Conservation (phyloP, 2,329 filamentous ascomycete species). For the Decorospora gaudefroyi region DNA sequence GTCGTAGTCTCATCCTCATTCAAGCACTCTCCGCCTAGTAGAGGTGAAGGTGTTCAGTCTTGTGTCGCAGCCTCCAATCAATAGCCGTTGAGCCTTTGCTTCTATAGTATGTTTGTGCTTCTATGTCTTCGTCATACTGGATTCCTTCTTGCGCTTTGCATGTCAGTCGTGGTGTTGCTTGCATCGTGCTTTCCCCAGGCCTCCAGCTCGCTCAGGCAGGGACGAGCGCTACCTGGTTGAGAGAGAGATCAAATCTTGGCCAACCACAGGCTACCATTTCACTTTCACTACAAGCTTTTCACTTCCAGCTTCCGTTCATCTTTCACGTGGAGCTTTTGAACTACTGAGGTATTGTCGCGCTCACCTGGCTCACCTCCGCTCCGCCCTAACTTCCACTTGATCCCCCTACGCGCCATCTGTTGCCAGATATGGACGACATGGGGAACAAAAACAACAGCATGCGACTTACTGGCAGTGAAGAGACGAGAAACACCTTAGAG, state of each 20-base stretch:
- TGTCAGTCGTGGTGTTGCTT: neutral
- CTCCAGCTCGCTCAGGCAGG: neutral
- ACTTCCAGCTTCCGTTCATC: neutral
- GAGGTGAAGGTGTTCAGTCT: too few species aligned
- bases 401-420: too few species aligned
- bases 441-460: neutral
- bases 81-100: too few species aligned
- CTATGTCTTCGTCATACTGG: too few species aligned
- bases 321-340: too few species aligned
- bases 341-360: too few species aligned
- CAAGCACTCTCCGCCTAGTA: too few species aligned
- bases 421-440: neutral
- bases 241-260: neutral
- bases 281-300: neutral
- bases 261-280: constrained; percentile 3
- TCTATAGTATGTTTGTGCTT: too few species aligned
- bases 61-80: too few species aligned
- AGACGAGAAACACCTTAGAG: neutral
- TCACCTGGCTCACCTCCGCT: neutral
- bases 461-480: neutral
- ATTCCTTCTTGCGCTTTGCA: too few species aligned
- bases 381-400: too few species aligned
- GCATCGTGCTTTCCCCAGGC: neutral
- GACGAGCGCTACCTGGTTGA: constrained; percentile 6
- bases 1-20: too few species aligned